Evolutionary conservation across 352 stramenopile genomes (phyloP), one percentile per base, ranked within the genome.

Genomic region (Globisporangium lucens): DNA sequence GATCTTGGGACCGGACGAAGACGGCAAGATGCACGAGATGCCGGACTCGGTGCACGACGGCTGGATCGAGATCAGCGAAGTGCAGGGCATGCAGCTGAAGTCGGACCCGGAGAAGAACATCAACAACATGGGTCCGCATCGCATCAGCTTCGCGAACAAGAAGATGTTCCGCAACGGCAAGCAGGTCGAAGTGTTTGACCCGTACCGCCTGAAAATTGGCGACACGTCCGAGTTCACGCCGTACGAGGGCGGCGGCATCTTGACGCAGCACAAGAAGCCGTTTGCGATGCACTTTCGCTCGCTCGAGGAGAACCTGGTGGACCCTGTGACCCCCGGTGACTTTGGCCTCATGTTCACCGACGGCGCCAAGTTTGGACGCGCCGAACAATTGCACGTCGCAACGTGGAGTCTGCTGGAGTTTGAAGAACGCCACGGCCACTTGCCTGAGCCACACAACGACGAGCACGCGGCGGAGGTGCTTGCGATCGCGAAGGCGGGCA

Each of bases 21-120:
- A 95, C 68, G 87, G 87, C 63, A 93, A 93, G 73, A 95, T 95
- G 85, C 87, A 95, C 70, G 87, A 95, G 43, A 87, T 95, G 80
- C 87, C 85, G 0, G 87, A 95, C 62, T 94, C 85, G 69, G 85
- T 89, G 60, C 87, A 95, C 68, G 87, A 92, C 35, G 87, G 87
- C 22, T 95, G 85, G 85, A 73, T 95, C 58, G 85, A 95, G 61
- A 93, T 95, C 69, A 92, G 82, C 64, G 87, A 93, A 60, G 85
- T 95, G 51, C 69, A 93, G 51, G 87, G 87, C 53, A 95, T 95
- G 87, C 71, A 67, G 33, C 67, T 89, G 17, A 77, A 82, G 67
- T 74, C 73, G 53, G 74, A 95, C 43, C 77, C 76, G n/a, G 68
- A 80, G 30, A 73, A 91, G 71, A 89, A 69, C 55, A 93, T 95